These are phyloP conservation scores for Dunaliella primolecta DNA, from an alignment of 139 green algal species.

Conservation along the genomic window DNA sequence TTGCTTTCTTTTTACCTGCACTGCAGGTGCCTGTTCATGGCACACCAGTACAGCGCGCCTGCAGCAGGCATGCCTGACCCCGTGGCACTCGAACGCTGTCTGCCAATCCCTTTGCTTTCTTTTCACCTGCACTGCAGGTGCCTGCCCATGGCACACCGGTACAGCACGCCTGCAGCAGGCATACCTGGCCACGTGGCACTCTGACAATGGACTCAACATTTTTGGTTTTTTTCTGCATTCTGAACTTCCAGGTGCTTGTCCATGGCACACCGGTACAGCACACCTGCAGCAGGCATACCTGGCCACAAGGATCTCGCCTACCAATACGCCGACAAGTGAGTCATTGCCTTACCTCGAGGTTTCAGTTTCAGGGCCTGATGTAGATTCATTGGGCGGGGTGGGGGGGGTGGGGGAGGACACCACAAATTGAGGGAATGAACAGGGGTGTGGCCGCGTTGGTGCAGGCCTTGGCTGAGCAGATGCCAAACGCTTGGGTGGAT, in stretches of 20 bases:
- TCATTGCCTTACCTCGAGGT: no score
- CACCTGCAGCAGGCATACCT: not conserved
- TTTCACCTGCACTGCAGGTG: no score
- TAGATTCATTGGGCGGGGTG: no score
- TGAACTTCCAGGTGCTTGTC: slow-evolving; percentile 16
- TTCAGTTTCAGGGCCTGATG: no score
- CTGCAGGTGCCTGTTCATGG: no score
- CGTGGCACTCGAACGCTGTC: slow-evolving; percentile 53
- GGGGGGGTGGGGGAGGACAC: no score
- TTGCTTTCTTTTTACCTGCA: not conserved
- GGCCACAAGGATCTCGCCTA: slow-evolving; percentile 65
- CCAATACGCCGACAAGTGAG: slow-evolving; percentile 62
- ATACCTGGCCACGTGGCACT: not conserved
- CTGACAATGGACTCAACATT: not conserved
- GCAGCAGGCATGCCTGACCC: not conserved
- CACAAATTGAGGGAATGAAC: no score
- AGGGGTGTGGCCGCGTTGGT: no score
- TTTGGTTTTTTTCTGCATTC: not conserved
- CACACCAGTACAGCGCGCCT: not conserved
- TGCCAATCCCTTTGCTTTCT: no score
- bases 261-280: slow-evolving; percentile 32
- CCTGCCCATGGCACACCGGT: no score
- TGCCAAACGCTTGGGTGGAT: no score
- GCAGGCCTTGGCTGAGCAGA: no score
- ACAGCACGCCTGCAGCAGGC: not conserved